These are phyloP conservation scores for Gracilaria caudata DNA, from an alignment of 23 red algal species.

Conservation along the genomic window DNA sequence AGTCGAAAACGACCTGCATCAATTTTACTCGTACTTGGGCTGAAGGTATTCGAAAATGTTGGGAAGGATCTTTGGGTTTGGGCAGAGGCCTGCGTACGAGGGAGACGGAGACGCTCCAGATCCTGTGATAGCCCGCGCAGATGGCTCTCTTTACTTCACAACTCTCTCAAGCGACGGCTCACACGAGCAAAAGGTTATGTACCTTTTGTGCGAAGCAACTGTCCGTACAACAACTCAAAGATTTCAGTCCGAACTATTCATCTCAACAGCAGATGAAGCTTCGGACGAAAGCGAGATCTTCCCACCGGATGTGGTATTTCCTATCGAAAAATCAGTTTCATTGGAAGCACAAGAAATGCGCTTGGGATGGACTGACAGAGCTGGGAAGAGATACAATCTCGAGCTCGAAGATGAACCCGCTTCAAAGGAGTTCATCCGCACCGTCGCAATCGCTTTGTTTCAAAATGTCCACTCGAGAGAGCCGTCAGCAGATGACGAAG, in stretches of 20 bases:
- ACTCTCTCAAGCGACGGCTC: conserved; percentile 6
- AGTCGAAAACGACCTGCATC: too few relatives aligned
- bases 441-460: conserved; percentile 47
- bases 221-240: conserved; percentile 19
- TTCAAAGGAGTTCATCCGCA: conserved; percentile 2
- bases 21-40: neutral
- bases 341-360: conserved; percentile 29
- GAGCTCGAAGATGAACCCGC: conserved; percentile 49
- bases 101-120: neutral
- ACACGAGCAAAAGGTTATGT: conserved; percentile 33
- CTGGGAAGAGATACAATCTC: conserved; percentile 53
- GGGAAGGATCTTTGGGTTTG: conserved; percentile 37
- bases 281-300: neutral
- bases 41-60: conserved; percentile 20
- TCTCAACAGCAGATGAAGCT: conserved; percentile 21
- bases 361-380: conserved; percentile 55
- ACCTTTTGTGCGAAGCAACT: conserved; percentile 40
- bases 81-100: conserved; percentile 34
- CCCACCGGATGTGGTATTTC: conserved; percentile 32
- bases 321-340: conserved; percentile 16
- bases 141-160: conserved; percentile 15
- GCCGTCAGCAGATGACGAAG: conserved; percentile 36
- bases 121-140: conserved; percentile 15
- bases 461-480: conserved; percentile 41
- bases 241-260: conserved; percentile 33